These are phyloP conservation scores for Mycena maculata DNA, from an alignment of 768 basidiomycete species.

Conservation along the genomic window DNA sequence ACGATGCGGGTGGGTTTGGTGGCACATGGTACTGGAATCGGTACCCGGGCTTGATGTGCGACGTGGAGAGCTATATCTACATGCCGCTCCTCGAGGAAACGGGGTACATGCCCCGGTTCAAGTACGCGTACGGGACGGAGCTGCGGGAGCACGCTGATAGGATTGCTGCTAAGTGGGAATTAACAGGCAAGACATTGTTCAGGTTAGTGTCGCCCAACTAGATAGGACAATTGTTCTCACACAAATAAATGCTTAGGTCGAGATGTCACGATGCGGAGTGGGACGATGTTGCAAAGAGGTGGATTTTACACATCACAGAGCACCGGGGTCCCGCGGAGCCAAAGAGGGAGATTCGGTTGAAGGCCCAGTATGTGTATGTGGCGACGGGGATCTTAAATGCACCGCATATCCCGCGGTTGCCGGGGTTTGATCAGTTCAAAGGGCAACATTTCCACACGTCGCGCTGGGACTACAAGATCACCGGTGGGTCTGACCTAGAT, in stretches of 20 bases:
- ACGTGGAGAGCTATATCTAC: constrained; percentile 35
- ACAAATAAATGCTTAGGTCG: too few relatives aligned
- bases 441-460: constrained; percentile 30
- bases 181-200: constrained; percentile 28
- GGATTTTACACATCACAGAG: constrained; percentile 9
- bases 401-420: constrained; percentile 28
- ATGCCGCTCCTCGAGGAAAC: constrained; percentile 37
- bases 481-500: constrained; percentile 10
- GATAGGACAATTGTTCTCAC: too few relatives aligned
- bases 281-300: constrained; percentile 15
- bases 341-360: background rate
- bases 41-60: constrained; percentile 38
- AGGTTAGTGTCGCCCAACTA: too few relatives aligned
- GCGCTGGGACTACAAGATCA: constrained; percentile 31
- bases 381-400: constrained; percentile 3
- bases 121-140: constrained; percentile 33
- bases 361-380: constrained; percentile 12
- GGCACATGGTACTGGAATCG: constrained; percentile 39
- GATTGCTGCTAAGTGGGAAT: constrained; percentile 31
- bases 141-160: constrained; percentile 28
- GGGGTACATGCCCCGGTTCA: constrained; percentile 32
- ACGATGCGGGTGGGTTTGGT: constrained; percentile 34
- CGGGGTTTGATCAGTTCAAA: constrained; percentile 15
- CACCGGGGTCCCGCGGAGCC: constrained; percentile 10
- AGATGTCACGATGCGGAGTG: background rate